These are phyloP conservation scores for Cornus controversa DNA, from an alignment of 148 eudicot genomes.

Conservation along the genomic window DNA sequence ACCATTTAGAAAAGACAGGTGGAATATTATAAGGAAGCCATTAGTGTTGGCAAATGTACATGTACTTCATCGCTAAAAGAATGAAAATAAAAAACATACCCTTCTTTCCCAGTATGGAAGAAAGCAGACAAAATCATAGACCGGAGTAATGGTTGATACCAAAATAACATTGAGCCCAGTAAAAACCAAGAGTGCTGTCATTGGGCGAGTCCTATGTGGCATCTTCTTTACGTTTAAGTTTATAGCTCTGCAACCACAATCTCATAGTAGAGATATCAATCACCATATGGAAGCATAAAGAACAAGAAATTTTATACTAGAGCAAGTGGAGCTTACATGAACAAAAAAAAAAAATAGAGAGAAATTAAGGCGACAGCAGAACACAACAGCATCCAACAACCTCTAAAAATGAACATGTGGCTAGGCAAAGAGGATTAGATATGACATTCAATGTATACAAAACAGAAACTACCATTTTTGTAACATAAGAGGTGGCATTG, in stretches of 20 bases:
- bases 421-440: no score
- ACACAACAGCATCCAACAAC: not conserved
- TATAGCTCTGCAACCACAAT: slow-evolving; percentile 16
- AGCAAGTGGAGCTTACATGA: not conserved
- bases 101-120: slow-evolving; percentile 93
- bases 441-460: no score
- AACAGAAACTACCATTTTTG: no score
- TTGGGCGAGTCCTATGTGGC: slow-evolving; percentile 86
- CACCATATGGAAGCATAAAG: not conserved
- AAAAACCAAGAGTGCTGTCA: slow-evolving; percentile 78
- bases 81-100: slow-evolving; percentile 42
- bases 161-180: slow-evolving; percentile 73
- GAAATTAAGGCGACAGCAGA: not conserved
- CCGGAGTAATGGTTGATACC: slow-evolving; percentile 73
- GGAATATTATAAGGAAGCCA: not conserved
- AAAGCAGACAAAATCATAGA: slow-evolving; percentile 88
- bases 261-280: not conserved
- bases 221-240: slow-evolving; percentile 31
- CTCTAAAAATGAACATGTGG: not conserved
- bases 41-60: not conserved
- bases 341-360: not conserved
- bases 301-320: no score
- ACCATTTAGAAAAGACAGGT: not conserved
- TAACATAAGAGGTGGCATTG: no score
- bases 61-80: not conserved